Conservation (phyloP, 192 early-diverging fungal genomes). For the Coemansia sp. region DNA sequence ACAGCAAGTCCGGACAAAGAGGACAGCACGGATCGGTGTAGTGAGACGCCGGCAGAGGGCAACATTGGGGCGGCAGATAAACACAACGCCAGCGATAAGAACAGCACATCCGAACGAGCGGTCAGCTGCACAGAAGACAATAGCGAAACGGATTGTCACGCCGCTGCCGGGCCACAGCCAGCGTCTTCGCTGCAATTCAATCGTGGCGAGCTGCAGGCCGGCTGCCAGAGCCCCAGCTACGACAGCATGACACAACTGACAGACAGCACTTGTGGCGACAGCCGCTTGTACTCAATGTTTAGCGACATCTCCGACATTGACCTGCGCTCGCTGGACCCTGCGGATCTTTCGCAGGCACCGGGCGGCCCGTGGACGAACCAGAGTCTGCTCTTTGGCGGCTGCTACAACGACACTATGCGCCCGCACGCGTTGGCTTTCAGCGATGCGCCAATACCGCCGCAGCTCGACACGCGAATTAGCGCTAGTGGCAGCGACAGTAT, state of each 20-base stretch:
- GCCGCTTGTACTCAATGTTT: slow-evolving; percentile 17
- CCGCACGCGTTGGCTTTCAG: not conserved
- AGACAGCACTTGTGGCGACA: slow-evolving; percentile 11
- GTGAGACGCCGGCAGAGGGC: not conserved
- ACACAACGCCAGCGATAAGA: not conserved
- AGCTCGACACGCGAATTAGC: not conserved
- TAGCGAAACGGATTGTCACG: not conserved
- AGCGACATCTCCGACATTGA: slow-evolving; percentile 31
- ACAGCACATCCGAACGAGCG: not conserved
- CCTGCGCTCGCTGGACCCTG: slow-evolving; percentile 4
- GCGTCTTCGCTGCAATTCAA: not conserved
- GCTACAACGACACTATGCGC: not conserved
- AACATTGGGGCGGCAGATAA: not conserved
- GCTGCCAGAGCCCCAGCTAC: slow-evolving; percentile 1
- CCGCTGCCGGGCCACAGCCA: not conserved
- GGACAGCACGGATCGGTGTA: not conserved
- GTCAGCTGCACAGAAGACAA: not conserved
- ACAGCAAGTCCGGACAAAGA: not conserved
- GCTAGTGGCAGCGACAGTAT: slow-evolving; percentile 1
- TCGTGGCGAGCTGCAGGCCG: not conserved
- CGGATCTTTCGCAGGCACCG: slow-evolving; percentile 6
- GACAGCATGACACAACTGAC: slow-evolving; percentile 9
- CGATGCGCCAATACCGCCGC: not conserved
- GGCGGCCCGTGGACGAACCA: slow-evolving; percentile 6
- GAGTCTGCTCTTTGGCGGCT: slow-evolving; percentile 31